Evolutionary conservation across 257 asterid species (phyloP).

Genomic region (Orobanche coerulescens): DNA sequence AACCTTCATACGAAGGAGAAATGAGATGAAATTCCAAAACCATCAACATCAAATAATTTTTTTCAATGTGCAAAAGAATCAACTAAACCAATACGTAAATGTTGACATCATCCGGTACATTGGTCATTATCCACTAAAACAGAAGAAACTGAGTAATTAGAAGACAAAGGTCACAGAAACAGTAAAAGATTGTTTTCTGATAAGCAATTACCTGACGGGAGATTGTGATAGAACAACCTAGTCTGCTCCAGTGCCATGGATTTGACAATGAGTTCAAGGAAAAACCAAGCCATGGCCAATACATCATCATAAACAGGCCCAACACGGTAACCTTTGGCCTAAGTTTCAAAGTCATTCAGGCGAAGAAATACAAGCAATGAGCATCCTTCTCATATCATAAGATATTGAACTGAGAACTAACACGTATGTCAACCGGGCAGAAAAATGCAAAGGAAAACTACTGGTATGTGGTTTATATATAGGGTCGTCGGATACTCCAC

Average conservation of each 20-base stretch:
- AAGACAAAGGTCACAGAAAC: constrained; percentile 9
- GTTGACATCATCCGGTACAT: neutral
- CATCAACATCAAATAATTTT: neutral
- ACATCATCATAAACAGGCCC: constrained; percentile 99
- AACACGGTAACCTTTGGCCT: constrained; percentile 99
- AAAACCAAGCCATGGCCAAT: constrained; percentile 99
- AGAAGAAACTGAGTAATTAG: neutral
- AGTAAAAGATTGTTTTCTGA: constrained; percentile 12
- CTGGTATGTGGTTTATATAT: constrained; percentile 5
- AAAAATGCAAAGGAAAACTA: neutral
- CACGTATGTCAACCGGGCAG: constrained; percentile 7
- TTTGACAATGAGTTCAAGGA: constrained; percentile 92
- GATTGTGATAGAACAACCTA: constrained; percentile 74
- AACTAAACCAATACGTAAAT: neutral
- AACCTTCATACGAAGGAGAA: too few relatives aligned
- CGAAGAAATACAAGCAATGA: constrained; percentile 19
- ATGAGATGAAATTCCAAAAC: too few relatives aligned
- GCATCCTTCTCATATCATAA: constrained; percentile 14
- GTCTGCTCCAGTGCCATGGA: constrained; percentile 98
- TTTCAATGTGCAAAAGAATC: neutral
- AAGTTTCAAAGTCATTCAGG: constrained; percentile 24
- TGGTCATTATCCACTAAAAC: neutral
- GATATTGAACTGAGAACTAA: constrained; percentile 10
- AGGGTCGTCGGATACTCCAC: constrained; percentile 3
- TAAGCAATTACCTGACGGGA: constrained; percentile 67